Base-by-base conservation (phyloP, 768 basidiomycete species). In the Phaeolepiota aurea region DNA sequence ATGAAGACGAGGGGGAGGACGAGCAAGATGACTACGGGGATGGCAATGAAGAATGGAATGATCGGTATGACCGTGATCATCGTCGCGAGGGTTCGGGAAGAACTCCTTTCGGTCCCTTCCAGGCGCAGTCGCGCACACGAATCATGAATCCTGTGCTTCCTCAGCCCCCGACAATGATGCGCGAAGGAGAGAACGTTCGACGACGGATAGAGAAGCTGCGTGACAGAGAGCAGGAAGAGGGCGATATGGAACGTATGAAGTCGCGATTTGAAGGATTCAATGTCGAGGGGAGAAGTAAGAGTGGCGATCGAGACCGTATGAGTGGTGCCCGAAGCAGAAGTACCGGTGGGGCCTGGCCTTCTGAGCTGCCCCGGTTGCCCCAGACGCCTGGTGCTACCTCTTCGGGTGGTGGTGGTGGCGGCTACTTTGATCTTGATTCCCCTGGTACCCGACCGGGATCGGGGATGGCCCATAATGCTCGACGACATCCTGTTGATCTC, bases 341-440 rank as follows among this genome's bases (percentile, higher is more conserved):
- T 15, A n/a, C n/a, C 21, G 38, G 41, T 28, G 43, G 42, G 10
- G 44, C 25, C 1, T 62, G 61, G 61, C 59, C 59, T 31, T 43
- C 37, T 3, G 53, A 59, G 41, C 44, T 61, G 11, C 61, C 59
- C 12, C 56, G 54, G 19, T 47, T 62, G 38, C 58, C 61, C n/a
- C 50, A 53, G 16, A 61, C 61, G 12, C 59, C 58, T 32, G 60
- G 54, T 15, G 46, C 44, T 2, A 46, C 47, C 14, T 49, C 51
- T n/a, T 44, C 50, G 37, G 46, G 43, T 20, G 44, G 37, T 14
- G 34, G 41, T 18, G 38, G 13, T 22, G 41, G 44, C 9, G 52
- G 51, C 7, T 56, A 56, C 37, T 59, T 59, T 30, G 53, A 49
- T 22, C 18, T 35, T 7, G 33, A 31, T 40, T 19, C 47, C 41